These are phyloP conservation scores for Myrica gale DNA, from an alignment of 306 rosid genomes.

Conservation along the genomic window DNA sequence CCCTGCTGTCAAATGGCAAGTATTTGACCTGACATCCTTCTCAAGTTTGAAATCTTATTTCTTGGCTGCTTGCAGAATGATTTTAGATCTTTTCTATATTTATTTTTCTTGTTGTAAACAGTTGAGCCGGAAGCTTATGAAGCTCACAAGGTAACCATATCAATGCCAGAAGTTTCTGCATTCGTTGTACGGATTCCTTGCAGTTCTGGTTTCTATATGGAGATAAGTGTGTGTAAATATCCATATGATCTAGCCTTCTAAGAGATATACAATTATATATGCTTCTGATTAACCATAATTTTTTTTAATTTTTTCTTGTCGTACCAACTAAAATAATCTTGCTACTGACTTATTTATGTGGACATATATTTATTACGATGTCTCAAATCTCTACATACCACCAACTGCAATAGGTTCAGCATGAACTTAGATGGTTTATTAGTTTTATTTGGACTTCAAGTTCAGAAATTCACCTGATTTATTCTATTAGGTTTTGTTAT, in stretches of 20 bases:
- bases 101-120: slow-evolving; percentile 35
- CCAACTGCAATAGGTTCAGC: no score
- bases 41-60: slow-evolving; percentile 24
- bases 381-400: no score
- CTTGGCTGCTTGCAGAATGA: slow-evolving; percentile 20
- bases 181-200: slow-evolving; percentile 14
- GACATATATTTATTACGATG: no score
- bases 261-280: background rate
- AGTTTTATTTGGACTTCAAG: background rate
- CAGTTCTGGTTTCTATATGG: slow-evolving; percentile 11
- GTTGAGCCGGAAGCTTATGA: slow-evolving; percentile 71
- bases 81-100: slow-evolving; percentile 22
- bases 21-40: slow-evolving; percentile 30
- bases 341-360: background rate
- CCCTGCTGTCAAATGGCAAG: slow-evolving; percentile 78
- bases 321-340: background rate
- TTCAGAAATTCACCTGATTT: background rate
- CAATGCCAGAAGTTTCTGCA: slow-evolving; percentile 10
- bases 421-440: no score
- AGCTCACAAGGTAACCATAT: slow-evolving; percentile 67
- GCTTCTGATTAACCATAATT: background rate
- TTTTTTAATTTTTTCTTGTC: background rate
- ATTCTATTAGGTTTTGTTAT: background rate
- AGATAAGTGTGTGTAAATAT: background rate
- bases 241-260: background rate